Evolutionary conservation across 2,329 filamentous ascomycete genomes (phyloP), one percentile per base, ranked within the genome.

Genomic region (Aureobasidium sp.): DNA sequence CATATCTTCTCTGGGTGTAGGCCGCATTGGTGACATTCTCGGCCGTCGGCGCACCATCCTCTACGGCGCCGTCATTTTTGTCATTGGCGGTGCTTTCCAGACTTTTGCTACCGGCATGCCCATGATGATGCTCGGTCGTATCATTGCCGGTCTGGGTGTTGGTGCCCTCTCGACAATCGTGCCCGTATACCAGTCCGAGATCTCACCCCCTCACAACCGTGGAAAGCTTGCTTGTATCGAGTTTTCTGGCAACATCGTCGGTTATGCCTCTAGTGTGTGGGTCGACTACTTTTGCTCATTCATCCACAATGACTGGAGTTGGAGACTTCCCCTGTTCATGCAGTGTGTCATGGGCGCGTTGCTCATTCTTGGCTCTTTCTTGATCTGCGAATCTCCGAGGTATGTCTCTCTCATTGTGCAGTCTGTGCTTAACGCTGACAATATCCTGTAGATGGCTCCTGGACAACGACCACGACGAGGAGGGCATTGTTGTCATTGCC

Each of bases 191-290:
- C 79, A 81, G 68, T 80, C 78, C 31, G 79, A 81, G 66, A 81
- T 81, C 70, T 97, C 93, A 47, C 94, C 94, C 53, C 91, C 94
- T 5, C 94, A 99, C 72, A 97, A 96, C 75, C 84, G 94, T 70
- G 94, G 94, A 66, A 95, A 94, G 77, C 82, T 99, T 65, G 94
- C 93, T 27, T 97, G 94, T 74, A 97, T 99, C 67, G 94, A 99
- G 74, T 99, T 97, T 72, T 93, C 93, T 0, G 94, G 94, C 60
- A 99, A 99, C 76, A 96, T 99, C 66, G 87, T 90, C 64, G 94
- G 94, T 36, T 99, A 99, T 73, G 88, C 93, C 61, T 91, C 91
- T 59, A 97, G 93, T 68, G 93, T 97, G 25, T 99, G 94, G 94
- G 93, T 97, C 31, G 94, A 99, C 75, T 99, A 97, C 76, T 93